Conservation (phyloP, 257 asterid species). For the Gentiana straminea region DNA sequence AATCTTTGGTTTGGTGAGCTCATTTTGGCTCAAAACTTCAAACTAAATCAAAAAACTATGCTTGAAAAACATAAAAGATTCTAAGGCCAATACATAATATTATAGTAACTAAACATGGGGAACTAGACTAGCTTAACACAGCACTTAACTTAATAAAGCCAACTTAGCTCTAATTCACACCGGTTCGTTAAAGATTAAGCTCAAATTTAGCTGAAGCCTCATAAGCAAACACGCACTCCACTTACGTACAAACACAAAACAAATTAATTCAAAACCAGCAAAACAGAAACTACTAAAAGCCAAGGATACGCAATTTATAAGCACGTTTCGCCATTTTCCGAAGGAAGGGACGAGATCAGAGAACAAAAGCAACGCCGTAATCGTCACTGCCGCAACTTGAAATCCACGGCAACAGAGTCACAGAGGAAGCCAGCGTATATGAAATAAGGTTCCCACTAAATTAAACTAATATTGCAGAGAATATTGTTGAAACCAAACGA, state of each 20-base stretch:
- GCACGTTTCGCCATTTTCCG: conserved; percentile 77
- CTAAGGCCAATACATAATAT: neutral
- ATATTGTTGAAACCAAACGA: neutral
- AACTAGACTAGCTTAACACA: too few species aligned
- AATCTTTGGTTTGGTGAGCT: neutral
- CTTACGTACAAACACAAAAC: neutral
- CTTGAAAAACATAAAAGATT: neutral
- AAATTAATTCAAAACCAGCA: neutral
- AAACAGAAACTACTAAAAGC: neutral
- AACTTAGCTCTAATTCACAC: neutral
- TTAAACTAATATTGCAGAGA: too few species aligned
- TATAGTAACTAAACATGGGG: too few species aligned
- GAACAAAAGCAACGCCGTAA: neutral
- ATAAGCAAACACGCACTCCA: neutral
- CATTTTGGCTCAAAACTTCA: neutral
- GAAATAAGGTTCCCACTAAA: too few species aligned
- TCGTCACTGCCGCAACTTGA: conserved; percentile 11
- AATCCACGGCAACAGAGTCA: neutral
- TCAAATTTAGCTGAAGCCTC: neutral
- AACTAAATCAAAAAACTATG: neutral
- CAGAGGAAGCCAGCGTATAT: too few species aligned
- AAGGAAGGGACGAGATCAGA: conserved; percentile 8
- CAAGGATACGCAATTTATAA: conserved; percentile 94
- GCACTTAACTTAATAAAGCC: neutral
- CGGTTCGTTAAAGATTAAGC: neutral